Evolutionary conservation across 2,329 filamentous ascomycete genomes (phyloP).

Genomic region (Zasmidium angulare): DNA sequence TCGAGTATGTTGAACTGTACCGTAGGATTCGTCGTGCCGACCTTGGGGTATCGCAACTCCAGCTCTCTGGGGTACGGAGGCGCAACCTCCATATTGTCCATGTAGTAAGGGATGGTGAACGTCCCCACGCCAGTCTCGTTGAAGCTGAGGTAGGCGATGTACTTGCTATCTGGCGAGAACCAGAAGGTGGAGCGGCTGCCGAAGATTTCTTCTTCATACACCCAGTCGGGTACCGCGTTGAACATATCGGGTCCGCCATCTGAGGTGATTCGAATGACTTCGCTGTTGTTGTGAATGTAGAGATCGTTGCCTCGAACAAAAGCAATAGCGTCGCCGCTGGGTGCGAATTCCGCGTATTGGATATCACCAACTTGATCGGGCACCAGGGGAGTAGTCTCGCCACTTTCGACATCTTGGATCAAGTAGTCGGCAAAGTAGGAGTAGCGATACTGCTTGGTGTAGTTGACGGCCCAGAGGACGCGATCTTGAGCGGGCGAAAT

Average conservation of each 20-base stretch:
- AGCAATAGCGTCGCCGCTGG: constrained; percentile 58
- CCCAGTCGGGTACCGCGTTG: constrained; percentile 66
- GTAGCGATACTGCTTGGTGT: constrained; percentile 67
- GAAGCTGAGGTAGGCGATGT: constrained; percentile 57
- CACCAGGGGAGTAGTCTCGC: constrained; percentile 56
- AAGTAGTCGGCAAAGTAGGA: constrained; percentile 68
- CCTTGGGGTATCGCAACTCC: constrained; percentile 67
- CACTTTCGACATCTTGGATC: constrained; percentile 61
- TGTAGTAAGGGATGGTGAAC: constrained; percentile 67
- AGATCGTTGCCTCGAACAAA: constrained; percentile 69
- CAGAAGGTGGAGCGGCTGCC: constrained; percentile 53
- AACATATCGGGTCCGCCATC: constrained; percentile 64
- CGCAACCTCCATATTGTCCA: constrained; percentile 57
- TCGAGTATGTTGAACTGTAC: constrained; percentile 61
- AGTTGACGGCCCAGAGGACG: constrained; percentile 64
- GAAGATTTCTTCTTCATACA: constrained; percentile 61
- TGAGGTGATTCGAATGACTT: constrained; percentile 57
- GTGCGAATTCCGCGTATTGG: constrained; percentile 65
- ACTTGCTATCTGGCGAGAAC: constrained; percentile 58
- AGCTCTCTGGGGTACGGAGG: constrained; percentile 63
- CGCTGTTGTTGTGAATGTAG: constrained; percentile 57
- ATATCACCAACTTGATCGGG: constrained; percentile 63
- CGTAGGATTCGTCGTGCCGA: constrained; percentile 66
- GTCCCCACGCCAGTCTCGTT: constrained; percentile 67
- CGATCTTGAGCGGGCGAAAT: constrained; percentile 61